phyloP scores from a whole-genome alignment of 129 eudicot genomes.

The Scalesia atractyloides region DNA sequence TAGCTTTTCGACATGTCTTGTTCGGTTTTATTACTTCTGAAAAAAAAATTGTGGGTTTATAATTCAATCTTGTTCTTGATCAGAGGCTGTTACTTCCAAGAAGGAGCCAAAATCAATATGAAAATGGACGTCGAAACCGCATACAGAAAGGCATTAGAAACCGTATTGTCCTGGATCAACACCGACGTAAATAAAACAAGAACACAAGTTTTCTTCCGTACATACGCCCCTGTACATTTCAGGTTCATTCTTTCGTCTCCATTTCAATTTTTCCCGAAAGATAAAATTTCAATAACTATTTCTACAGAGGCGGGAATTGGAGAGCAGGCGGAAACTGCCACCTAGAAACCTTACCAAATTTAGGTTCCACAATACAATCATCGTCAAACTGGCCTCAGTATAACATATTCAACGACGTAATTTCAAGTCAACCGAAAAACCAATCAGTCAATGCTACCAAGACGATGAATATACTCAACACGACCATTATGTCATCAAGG shows the following conservation, averaged over 20 bases:
- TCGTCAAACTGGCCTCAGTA: slow-evolving; percentile 53
- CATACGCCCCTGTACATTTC: slow-evolving; percentile 96
- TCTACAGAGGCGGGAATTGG: slow-evolving; percentile 91
- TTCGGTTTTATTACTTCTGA: background rate
- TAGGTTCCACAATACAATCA: slow-evolving; percentile 52
- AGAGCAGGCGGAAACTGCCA: slow-evolving; percentile 88
- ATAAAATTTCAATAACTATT: slow-evolving; percentile 3
- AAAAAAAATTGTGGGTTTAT: slow-evolving; percentile 8
- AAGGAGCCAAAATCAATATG: slow-evolving; percentile 68
- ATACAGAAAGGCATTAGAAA: slow-evolving; percentile 60
- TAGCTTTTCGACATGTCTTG: background rate
- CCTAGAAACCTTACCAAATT: slow-evolving; percentile 76
- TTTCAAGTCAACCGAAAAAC: slow-evolving; percentile 37
- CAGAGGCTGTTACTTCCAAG: slow-evolving; percentile 97
- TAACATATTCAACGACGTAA: slow-evolving; percentile 44
- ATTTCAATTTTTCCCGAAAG: background rate
- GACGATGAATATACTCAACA: slow-evolving; percentile 49
- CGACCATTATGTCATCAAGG: slow-evolving; percentile 70
- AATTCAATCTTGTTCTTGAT: slow-evolving; percentile 5
- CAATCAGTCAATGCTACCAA: slow-evolving; percentile 10
- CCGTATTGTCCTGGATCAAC: slow-evolving; percentile 59
- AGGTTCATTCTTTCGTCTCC: slow-evolving; percentile 47
- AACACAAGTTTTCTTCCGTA: slow-evolving; percentile 81
- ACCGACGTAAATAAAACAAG: slow-evolving; percentile 58
- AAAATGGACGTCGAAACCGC: slow-evolving; percentile 70